phyloP scores from a whole-genome alignment of 2,329 filamentous ascomycete genomes.

The Microsporum canis region DNA sequence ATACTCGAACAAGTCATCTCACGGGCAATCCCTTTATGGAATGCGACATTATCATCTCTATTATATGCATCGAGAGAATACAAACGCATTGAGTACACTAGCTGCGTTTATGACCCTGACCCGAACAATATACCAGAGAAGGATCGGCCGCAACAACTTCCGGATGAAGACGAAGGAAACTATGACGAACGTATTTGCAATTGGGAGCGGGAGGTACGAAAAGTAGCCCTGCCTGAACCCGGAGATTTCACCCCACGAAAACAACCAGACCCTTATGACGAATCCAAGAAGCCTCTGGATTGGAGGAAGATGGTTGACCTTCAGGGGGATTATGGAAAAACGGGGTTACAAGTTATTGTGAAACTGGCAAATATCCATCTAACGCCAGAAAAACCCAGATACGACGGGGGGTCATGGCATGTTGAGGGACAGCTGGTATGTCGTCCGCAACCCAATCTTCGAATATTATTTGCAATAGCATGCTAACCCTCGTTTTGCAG shows the following conservation, averaged over 20 bases:
- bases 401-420: slow-evolving; percentile 34
- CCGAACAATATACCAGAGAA: slow-evolving; percentile 14
- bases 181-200: slow-evolving; percentile 5
- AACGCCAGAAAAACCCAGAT: slow-evolving; percentile 45
- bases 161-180: slow-evolving; percentile 10
- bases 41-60: slow-evolving; percentile 18
- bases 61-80: background rate
- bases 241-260: slow-evolving; percentile 11
- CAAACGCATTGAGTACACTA: slow-evolving; percentile 8
- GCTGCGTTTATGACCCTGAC: slow-evolving; percentile 13
- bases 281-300: slow-evolving; percentile 18
- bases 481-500: slow-evolving; percentile 13
- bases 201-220: slow-evolving; percentile 6
- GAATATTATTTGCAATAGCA: background rate
- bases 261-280: background rate
- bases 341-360: slow-evolving; percentile 49
- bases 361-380: slow-evolving; percentile 52
- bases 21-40: slow-evolving; percentile 26
- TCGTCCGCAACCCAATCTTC: background rate
- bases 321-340: slow-evolving; percentile 21
- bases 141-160: slow-evolving; percentile 7
- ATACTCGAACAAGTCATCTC: slow-evolving; percentile 26
- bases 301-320: slow-evolving; percentile 15
- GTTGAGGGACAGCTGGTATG: slow-evolving; percentile 39
- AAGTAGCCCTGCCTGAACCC: slow-evolving; percentile 15